phyloP scores from a whole-genome alignment of 768 basidiomycete species.

The Mycena latifolia region DNA sequence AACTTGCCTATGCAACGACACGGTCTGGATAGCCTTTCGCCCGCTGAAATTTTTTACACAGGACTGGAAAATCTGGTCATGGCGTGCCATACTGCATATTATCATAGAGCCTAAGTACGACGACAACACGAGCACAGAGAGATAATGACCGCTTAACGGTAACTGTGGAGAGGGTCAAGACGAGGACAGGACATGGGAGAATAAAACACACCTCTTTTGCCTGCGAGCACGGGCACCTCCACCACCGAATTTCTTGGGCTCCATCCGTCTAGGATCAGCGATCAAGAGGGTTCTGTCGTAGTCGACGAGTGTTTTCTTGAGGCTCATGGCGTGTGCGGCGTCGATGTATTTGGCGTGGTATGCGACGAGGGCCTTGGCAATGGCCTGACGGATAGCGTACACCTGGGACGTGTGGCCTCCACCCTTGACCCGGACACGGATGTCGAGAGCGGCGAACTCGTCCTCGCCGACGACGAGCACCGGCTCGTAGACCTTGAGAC shows the following conservation, averaged over 20 bases:
- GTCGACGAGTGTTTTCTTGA: conserved; percentile 97
- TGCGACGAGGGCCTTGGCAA: conserved; percentile 96
- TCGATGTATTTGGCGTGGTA: conserved; percentile 99
- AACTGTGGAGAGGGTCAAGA: conserved; percentile 60
- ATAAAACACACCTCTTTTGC: conserved; percentile 86
- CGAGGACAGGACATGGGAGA: conserved; percentile 1
- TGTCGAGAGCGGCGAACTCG: conserved; percentile 88
- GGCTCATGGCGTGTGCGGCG: conserved; percentile 95
- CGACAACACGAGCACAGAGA: conserved; percentile 57
- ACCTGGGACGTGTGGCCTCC: conserved; percentile 99
- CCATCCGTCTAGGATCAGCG: conserved; percentile 96
- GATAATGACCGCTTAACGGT: conserved; percentile 70
- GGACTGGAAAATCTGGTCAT: neutral
- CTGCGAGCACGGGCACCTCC: conserved; percentile 97
- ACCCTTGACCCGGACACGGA: conserved; percentile 97
- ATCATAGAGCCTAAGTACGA: conserved; percentile 50
- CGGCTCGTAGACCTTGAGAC: conserved; percentile 98
- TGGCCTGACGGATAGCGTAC: conserved; percentile 99
- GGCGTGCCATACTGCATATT: conserved; percentile 44
- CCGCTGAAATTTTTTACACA: too few species aligned
- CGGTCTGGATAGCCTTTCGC: too few species aligned
- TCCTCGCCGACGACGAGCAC: conserved; percentile 95
- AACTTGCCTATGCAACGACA: too few species aligned
- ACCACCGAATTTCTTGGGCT: conserved; percentile 99
- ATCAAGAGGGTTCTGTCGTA: conserved; percentile 95